A percentile compares a stretch with the other conserved stretches of the same genome.
Evolutionary conservation across 148 eudicot genomes (phyloP).

Genomic region (Silene uniflora): DNA sequence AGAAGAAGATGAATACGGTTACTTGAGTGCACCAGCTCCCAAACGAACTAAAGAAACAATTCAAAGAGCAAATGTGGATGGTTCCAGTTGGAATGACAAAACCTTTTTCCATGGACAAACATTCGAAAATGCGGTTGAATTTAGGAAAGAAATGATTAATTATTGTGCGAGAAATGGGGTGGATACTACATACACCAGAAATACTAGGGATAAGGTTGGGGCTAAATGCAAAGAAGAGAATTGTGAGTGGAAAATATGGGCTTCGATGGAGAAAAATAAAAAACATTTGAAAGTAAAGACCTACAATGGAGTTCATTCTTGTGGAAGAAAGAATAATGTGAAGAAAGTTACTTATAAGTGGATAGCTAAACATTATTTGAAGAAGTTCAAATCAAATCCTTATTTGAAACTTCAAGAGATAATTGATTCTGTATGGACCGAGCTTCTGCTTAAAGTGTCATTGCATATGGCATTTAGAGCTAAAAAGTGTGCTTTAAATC

Average conservation of each 20-base stretch:
- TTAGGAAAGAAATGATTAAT: not conserved
- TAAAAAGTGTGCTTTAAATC: too few species aligned
- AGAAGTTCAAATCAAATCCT: not conserved
- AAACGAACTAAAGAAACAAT: not conserved
- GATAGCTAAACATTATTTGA: too few species aligned
- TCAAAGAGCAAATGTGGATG: not conserved
- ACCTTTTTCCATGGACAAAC: not conserved
- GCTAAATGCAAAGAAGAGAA: too few species aligned
- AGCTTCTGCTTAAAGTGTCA: not conserved
- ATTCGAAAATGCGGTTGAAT: not conserved
- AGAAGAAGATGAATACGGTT: not conserved
- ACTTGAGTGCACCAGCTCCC: not conserved
- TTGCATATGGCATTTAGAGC: not conserved
- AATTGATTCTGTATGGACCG: not conserved
- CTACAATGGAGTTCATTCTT: too few species aligned
- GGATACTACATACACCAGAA: not conserved
- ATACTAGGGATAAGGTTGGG: not conserved
- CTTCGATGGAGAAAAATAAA: too few species aligned
- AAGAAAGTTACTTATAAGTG: not conserved
- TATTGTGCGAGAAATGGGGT: not conserved
- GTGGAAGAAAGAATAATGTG: not conserved
- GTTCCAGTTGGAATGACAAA: not conserved
- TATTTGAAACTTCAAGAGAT: not conserved
- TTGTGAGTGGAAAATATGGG: too few species aligned
- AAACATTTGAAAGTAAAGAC: too few species aligned